Evolutionary conservation across 129 eudicot species (phyloP), one percentile per base, ranked within the genome.

Genomic region (Arctium lappa): DNA sequence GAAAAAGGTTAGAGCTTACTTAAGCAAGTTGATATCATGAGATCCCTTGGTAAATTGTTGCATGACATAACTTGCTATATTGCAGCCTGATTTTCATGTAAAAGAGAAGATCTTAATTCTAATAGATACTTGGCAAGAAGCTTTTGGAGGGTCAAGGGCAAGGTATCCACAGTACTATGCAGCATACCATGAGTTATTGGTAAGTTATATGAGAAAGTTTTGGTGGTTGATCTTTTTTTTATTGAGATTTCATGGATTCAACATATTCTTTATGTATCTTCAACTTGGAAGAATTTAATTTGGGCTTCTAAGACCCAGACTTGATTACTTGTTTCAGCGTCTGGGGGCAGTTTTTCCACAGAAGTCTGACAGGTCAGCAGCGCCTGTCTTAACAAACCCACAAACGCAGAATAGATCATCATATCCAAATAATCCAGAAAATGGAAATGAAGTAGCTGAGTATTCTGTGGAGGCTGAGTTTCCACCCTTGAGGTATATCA

Each of bases 71-170:
- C 46, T 11, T 83, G 69, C 11, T 44, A 40, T 30, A 70, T 33
- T 88, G 85, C 86, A 92, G 96, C 97, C 98, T 72, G 97, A 92
- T 86, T 86, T 89, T 76, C 96, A 90, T 81, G 98, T 94, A 18
- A 94, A 94, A 79, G 98, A 94, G 88, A 94, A 94, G 88, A 92
- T 94, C 82, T 88, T 94, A 76, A 88, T 88, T 83, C 91, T 92
- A 39, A 87, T 94, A 69, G 97, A 94, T 79, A 94, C 97, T 72
- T 94, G 98, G 98, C 98, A 94, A 94, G 97, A 94, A 86, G 89
- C 91, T 72, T 94, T 94, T 73, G 98, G 98, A 76, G 98, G 97
- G 75, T 79, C 97, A 78, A 90, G 94, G 84, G 97, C 92, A 84
- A 92, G 97, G 86, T 92, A 90, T 88, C 97, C 98, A 50, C 98